A percentile compares a stretch with the other conserved stretches of the same genome.
Evolutionary conservation across 345 rosid genomes (phyloP).

Genomic region (Acer campestre): DNA sequence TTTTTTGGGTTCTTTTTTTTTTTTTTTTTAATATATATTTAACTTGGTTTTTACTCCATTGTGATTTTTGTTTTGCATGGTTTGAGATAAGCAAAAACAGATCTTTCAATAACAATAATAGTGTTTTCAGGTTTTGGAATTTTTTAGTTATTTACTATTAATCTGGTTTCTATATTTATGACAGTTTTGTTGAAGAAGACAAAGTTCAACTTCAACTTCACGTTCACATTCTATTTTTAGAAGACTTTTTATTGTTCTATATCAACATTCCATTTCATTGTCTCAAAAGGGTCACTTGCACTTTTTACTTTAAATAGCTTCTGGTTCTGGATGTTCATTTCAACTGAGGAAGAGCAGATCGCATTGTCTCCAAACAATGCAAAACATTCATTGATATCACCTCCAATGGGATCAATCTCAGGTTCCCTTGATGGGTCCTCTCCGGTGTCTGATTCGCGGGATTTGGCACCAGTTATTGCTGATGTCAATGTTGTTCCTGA

Average conservation of each 20-base stretch:
- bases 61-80: not conserved
- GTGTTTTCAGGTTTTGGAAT: not conserved
- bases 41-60: conserved; percentile 27
- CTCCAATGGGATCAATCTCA: conserved; percentile 36
- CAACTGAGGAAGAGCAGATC: conserved; percentile 45
- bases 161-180: not conserved
- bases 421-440: conserved; percentile 32
- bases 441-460: conserved; percentile 38
- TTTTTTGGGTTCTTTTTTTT: not conserved
- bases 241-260: conserved; percentile 20
- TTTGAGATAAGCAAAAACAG: not conserved
- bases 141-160: too few relatives aligned
- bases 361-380: conserved; percentile 31
- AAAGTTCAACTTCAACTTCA: conserved; percentile 10
- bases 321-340: conserved; percentile 35
- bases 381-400: conserved; percentile 27
- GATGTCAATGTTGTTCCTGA: conserved; percentile 84
- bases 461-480: conserved; percentile 41
- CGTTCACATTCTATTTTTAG: conserved; percentile 9
- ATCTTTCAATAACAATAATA: not conserved
- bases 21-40: conserved; percentile 10
- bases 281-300: conserved; percentile 24
- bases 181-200: not conserved
- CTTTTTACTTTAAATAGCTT: conserved; percentile 23
- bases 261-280: conserved; percentile 6